Base-by-base conservation (phyloP, 2,329 filamentous ascomycete species). In the Colletotrichum tamarilloi region DNA sequence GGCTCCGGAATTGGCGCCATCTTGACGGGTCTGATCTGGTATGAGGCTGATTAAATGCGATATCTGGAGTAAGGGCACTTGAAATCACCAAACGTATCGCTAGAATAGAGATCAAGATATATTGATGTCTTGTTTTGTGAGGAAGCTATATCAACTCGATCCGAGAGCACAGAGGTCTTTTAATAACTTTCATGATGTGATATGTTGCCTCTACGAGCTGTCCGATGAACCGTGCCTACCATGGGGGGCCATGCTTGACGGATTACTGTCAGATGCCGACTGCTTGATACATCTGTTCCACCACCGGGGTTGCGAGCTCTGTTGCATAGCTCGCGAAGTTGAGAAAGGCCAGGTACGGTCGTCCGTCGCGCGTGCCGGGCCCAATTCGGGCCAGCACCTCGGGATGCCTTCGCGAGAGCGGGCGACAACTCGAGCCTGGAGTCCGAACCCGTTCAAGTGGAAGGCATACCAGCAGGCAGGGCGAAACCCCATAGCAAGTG, bases 1-100 rank as follows among this genome's bases (percentile, higher is more conserved):
- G 67, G 72, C 12, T 75, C 71, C 5, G 59, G 62, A 22, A 60
- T 53, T 7, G 60, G 56, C 5, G 60, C 56, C 67, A 75, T 74
- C 7, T 24, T 62, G 52, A 8, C 42, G 42, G 42, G 11, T 49
- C 4, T 46, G 16, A 53, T 28, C 32, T 30, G 35, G 19, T 35
- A 30, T 14, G 24, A 2, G 24, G 28, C 28, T 53, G 46, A 19
- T 19, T 56, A 22, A 19, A n/a, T 19, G 19, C 12, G n/a, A 22
- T 3, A 11, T 19, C 22, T 16, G 24, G 52, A 24, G 22, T 14
- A 2, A n/a, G 7, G 4, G 38, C 14, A 14, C 19, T n/a, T 38
- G 4, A 3, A n/a, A 58, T 22, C 38, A 49, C 5, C 24, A 49
- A 22, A 49, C 19, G 42, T 49, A 49, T 49, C 42, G 42, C 42